Percentiles rank a stretch among this genome's conserved stretches.
Conservation (phyloP, 768 basidiomycete genomes). For the Butyriboletus loyo region DNA sequence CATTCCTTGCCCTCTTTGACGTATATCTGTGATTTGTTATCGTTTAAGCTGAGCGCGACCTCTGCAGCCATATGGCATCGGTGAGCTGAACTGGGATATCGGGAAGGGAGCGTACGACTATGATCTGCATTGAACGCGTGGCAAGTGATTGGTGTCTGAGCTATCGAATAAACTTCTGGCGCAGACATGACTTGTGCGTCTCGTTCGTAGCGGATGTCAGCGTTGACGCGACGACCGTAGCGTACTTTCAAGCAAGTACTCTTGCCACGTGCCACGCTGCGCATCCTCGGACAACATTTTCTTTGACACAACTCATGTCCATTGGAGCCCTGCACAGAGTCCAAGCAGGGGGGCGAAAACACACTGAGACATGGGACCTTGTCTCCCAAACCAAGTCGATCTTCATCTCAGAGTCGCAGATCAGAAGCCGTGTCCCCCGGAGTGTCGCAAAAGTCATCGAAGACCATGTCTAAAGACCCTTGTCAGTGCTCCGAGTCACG, state of each 20-base stretch:
- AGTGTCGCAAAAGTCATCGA: no score
- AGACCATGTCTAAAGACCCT: no score
- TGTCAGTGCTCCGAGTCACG: no score
- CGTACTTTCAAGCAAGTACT: neutral
- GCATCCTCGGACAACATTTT: neutral
- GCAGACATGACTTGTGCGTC: conserved; percentile 47
- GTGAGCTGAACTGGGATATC: neutral
- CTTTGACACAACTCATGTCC: neutral
- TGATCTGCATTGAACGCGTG: conserved; percentile 92
- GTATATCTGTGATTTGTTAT: conserved; percentile 84
- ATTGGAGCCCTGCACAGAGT: no score
- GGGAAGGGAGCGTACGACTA: conserved; percentile 56
- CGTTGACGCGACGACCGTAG: neutral
- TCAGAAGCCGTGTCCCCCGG: no score
- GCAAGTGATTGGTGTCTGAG: conserved; percentile 82
- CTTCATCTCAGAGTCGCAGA: no score
- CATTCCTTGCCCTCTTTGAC: conserved; percentile 64
- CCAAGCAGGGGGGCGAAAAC: no score
- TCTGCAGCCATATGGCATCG: conserved; percentile 46
- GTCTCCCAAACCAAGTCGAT: neutral
- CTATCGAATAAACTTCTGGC: conserved; percentile 73
- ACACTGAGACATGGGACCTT: neutral
- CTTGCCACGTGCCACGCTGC: conserved; percentile 11
- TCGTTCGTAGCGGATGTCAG: neutral
- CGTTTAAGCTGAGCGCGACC: conserved; percentile 88